A percentile compares a stretch with the other conserved stretches of the same genome.
These are phyloP conservation scores for Pythium guiyangense DNA, from an alignment of 352 stramenopile genomes.

Conservation along the genomic window DNA sequence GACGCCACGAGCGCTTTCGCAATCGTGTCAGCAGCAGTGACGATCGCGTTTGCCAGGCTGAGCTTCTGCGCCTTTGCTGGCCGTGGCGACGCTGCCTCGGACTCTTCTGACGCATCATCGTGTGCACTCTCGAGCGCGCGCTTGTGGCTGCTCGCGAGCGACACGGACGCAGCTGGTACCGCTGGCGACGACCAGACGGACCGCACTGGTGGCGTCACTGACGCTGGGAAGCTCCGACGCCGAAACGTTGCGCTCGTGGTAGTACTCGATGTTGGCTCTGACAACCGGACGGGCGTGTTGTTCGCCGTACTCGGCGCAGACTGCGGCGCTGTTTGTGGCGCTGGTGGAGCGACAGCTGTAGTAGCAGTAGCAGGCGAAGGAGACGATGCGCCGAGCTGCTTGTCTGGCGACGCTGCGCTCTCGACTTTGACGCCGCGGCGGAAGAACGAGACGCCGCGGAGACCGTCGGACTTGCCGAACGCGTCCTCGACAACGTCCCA, in stretches of 20 bases:
- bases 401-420: background rate
- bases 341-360: no score
- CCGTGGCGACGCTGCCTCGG: background rate
- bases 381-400: background rate
- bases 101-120: background rate
- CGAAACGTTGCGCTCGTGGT: background rate
- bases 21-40: conserved; percentile 1
- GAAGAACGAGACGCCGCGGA: conserved; percentile 1
- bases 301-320: no score
- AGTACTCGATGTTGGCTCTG: no score
- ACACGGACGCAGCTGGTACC: background rate
- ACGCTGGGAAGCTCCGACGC: background rate
- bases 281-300: no score
- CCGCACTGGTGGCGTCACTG: no score
- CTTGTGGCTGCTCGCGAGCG: background rate
- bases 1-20: conserved; percentile 7
- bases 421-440: background rate
- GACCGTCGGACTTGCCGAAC: conserved; percentile 1
- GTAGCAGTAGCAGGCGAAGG: background rate
- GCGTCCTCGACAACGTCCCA: conserved; percentile 4
- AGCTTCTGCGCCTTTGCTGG: conserved; percentile 3
- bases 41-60: conserved; percentile 3
- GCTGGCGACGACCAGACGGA: no score
- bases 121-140: background rate
- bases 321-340: no score